Conservation (phyloP, 345 rosid genomes). For the Stellera chamaejasme region DNA sequence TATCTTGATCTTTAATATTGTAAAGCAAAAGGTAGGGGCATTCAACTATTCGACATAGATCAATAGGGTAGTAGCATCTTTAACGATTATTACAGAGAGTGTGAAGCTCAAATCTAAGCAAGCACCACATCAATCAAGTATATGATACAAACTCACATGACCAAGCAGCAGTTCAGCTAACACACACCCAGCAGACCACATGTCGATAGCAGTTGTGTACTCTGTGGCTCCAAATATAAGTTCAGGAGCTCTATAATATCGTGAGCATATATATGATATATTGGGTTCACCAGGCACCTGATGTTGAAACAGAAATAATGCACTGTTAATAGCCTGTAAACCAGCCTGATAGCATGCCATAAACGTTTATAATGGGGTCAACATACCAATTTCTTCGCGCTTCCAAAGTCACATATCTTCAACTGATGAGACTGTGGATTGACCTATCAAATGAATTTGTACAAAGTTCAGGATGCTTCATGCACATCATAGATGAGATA, state of each 20-base stretch:
- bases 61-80: not conserved
- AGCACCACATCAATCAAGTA: not conserved
- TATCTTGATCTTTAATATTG: not conserved
- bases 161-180: conserved; percentile 96
- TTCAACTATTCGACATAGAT: not conserved
- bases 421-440: conserved; percentile 82
- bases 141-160: conserved; percentile 34
- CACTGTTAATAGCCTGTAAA: not conserved
- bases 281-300: conserved; percentile 98
- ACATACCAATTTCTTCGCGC: conserved; percentile 98
- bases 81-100: not conserved
- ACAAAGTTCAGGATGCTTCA: conserved; percentile 9
- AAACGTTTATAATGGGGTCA: conserved; percentile 2
- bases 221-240: conserved; percentile 97
- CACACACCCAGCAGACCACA: conserved; percentile 98
- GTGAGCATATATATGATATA: conserved; percentile 93
- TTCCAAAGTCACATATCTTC: conserved; percentile 96
- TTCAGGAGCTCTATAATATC: conserved; percentile 99
- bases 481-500: not conserved
- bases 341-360: conserved; percentile 3
- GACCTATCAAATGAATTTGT: conserved; percentile 45
- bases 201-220: conserved; percentile 91
- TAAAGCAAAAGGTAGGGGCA: too few species aligned
- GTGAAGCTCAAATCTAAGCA: too few species aligned
- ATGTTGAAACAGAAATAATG: conserved; percentile 11